phyloP scores from a whole-genome alignment of 83 land plant species.

The Picea engelmannii region DNA sequence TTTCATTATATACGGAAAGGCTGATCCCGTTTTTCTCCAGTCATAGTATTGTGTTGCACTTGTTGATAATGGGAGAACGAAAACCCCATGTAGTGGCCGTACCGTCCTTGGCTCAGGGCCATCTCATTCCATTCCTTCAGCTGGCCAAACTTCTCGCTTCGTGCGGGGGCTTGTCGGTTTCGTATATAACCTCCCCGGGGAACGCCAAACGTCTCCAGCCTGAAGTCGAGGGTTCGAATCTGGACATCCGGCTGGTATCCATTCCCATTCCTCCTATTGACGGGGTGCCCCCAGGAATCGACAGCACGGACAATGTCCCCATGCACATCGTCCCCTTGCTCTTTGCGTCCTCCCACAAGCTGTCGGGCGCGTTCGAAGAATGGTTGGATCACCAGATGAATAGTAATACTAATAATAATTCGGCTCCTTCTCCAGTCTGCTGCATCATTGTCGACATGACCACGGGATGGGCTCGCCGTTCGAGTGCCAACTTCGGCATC shows the following conservation, averaged over 20 bases:
- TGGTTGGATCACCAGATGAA: neutral
- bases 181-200: neutral
- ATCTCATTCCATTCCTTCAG: conserved; percentile 43
- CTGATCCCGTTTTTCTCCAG: no score
- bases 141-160: conserved; percentile 27
- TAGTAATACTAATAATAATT: no score
- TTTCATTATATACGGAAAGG: no score
- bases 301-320: neutral
- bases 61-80: no score
- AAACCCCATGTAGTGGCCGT: conserved; percentile 18
- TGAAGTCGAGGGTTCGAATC: neutral
- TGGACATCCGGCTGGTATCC: neutral
- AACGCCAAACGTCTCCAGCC: neutral
- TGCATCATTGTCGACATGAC: neutral
- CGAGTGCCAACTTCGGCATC: neutral
- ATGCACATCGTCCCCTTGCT: neutral
- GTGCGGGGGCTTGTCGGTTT: neutral
- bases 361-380: neutral
- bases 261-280: neutral
- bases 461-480: neutral
- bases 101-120: conserved; percentile 50
- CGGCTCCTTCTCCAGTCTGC: no score
- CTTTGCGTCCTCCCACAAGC: neutral
- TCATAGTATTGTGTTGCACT: no score
- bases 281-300: neutral